phyloP scores from a whole-genome alignment of 1,139 yeast genomes.

The Diutina pseudorugosa region DNA sequence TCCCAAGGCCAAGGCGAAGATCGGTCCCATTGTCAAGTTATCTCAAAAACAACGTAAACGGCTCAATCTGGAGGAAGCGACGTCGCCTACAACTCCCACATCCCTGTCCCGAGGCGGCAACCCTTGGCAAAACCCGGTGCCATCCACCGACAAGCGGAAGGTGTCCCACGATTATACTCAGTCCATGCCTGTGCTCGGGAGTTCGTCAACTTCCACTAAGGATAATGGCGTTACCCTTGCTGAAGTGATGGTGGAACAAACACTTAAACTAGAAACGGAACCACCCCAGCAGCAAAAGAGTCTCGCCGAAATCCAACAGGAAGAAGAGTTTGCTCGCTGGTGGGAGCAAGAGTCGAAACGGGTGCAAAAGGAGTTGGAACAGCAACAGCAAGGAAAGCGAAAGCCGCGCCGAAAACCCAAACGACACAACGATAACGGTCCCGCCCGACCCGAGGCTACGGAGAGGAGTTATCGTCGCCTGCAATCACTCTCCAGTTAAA shows the following conservation, averaged over 20 bases:
- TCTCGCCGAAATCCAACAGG: conserved; percentile 61
- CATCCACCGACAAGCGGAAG: not conserved
- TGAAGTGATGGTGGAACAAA: conserved; percentile 35
- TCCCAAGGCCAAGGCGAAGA: conserved; percentile 10
- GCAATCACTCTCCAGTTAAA: not conserved
- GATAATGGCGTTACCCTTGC: conserved; percentile 17
- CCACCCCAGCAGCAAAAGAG: conserved; percentile 22
- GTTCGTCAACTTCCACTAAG: not conserved
- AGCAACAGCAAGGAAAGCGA: not conserved
- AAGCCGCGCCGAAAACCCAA: not conserved
- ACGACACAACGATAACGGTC: not conserved
- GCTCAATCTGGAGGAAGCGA: conserved; percentile 6
- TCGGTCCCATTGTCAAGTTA: conserved; percentile 24
- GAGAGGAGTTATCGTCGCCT: not conserved
- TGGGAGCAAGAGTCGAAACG: conserved; percentile 62
- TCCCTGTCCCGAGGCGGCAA: not conserved
- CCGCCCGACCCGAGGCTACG: no score
- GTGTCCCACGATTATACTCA: not conserved
- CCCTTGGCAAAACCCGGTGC: not conserved
- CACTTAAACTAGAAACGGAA: conserved; percentile 22
- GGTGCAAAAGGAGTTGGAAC: conserved; percentile 27
- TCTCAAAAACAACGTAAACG: conserved; percentile 45
- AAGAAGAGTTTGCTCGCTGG: conserved; percentile 73
- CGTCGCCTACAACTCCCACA: not conserved
- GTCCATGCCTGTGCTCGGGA: not conserved